Evolutionary conservation across 805 yeast species (phyloP), one percentile per base, ranked within the genome.

Genomic region (Cyberlindnera maritima): DNA sequence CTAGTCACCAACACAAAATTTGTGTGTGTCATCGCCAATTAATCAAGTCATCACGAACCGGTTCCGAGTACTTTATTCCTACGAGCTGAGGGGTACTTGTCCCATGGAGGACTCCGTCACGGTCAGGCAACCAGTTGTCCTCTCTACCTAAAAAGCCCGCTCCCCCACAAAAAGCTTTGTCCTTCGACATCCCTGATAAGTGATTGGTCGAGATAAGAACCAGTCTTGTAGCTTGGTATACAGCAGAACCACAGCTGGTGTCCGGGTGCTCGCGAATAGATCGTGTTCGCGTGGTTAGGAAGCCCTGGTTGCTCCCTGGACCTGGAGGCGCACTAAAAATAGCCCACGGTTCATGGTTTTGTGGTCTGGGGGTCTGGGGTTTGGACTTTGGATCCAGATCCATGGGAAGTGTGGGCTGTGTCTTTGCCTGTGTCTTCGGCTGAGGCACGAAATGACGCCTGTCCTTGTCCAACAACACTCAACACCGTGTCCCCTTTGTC

Each of bases 171-270:
- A 12, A 12, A 28, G n/a, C n/a, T 28, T 28, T 28, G 13, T 28
- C 31, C 31, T 28, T 13, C 14, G 21, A 23, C 13, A 23, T 15
- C 20, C 38, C 46, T 25, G 41, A 25, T 25, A 29, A 36, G 32
- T 43, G 48, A 46, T 46, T 46, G 48, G 48, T 25, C 48, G 26
- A 46, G 48, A 46, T 46, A 46, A 46, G 28, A n/a, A 11, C 8
- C 15, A n/a, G 8, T 14, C 18, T 31, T n/a, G n/a, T n/a, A n/a
- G n/a, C n/a, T n/a, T n/a, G n/a, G n/a, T n/a, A n/a, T n/a, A n/a
- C n/a, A n/a, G n/a, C n/a, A n/a, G n/a, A 15, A 17, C 11, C 32
- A 11, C 6, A 7, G 11, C 5, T 13, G 42, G 36, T 31, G 37
- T 31, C 31, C 31, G n/a, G 36, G 37, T 34, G 14, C 18, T 6